Evolutionary conservation across 345 rosid species (phyloP).

Genomic region (Cardamine occulta): DNA sequence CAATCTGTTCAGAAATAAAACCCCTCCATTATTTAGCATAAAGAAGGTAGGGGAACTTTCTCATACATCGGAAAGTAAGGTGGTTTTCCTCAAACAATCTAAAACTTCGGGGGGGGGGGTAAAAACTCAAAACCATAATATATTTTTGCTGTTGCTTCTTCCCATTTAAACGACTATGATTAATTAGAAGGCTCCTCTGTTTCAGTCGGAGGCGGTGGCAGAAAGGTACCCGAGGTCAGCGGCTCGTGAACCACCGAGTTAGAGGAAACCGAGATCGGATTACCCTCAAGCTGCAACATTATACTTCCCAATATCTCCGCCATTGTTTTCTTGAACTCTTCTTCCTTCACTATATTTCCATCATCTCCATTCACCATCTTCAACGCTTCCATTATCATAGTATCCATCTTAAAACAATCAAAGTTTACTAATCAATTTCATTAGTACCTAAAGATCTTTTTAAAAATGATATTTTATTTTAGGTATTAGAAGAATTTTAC

Average conservation of each 20-base stretch:
- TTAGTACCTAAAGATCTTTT: not conserved
- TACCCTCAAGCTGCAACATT: constrained; percentile 84
- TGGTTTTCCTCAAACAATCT: constrained; percentile 21
- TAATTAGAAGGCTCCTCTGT: constrained; percentile 30
- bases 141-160: constrained; percentile 8
- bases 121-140: constrained; percentile 22
- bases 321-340: constrained; percentile 79
- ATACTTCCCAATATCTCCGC: constrained; percentile 75
- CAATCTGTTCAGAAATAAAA: not conserved
- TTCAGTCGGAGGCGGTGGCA: constrained; percentile 50
- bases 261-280: constrained; percentile 67
- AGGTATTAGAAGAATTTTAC: no score
- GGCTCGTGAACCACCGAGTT: constrained; percentile 97
- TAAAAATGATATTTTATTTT: no score
- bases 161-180: constrained; percentile 14
- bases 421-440: constrained; percentile 8
- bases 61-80: not conserved
- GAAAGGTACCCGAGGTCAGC: constrained; percentile 59
- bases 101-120: constrained; percentile 7
- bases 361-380: constrained; percentile 73
- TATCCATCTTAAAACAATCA: constrained; percentile 61
- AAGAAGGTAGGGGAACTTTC: not conserved
- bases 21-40: not conserved
- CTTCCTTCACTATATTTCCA: constrained; percentile 76
- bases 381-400: constrained; percentile 54